A percentile compares a stretch with the other conserved stretches of the same genome.
Conservation (phyloP, 2,329 filamentous ascomycete genomes). For the Biscogniauxia mediterranea region DNA sequence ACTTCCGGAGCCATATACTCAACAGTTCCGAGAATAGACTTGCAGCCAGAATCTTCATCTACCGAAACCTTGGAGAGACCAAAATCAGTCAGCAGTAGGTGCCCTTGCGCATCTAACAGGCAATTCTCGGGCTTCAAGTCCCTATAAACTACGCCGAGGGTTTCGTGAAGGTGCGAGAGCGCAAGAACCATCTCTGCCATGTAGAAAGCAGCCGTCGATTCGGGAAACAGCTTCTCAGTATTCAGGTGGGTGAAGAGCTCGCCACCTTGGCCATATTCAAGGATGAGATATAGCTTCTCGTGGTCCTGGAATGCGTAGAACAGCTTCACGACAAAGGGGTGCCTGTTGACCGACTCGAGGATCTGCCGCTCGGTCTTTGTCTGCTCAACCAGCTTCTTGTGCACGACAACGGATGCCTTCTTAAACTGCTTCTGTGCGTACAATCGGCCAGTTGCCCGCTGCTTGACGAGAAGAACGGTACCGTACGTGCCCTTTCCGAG, state of each 20-base stretch:
- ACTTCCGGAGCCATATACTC: constrained; percentile 99
- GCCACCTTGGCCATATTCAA: constrained; percentile 95
- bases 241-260: constrained; percentile 95
- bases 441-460: constrained; percentile 79
- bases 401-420: constrained; percentile 91
- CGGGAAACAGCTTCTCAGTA: constrained; percentile 91
- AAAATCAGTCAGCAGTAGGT: constrained; percentile 93
- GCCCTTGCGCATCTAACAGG: constrained; percentile 84
- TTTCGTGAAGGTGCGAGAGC: constrained; percentile 87
- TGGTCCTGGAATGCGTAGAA: constrained; percentile 98
- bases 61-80: constrained; percentile 92
- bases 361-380: constrained; percentile 96
- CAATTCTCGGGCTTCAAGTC: constrained; percentile 98
- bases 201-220: constrained; percentile 89
- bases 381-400: constrained; percentile 94
- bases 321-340: constrained; percentile 96
- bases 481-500: constrained; percentile 96
- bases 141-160: constrained; percentile 90
- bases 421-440: constrained; percentile 99
- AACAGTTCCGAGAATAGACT: constrained; percentile 89
- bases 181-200: constrained; percentile 98
- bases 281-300: constrained; percentile 94
- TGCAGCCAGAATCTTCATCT: constrained; percentile 67
- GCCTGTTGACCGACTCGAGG: constrained; percentile 90
- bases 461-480: constrained; percentile 90